phyloP scores from a whole-genome alignment of 495 filamentous ascomycete species.

The Aspergillus sparsus region DNA sequence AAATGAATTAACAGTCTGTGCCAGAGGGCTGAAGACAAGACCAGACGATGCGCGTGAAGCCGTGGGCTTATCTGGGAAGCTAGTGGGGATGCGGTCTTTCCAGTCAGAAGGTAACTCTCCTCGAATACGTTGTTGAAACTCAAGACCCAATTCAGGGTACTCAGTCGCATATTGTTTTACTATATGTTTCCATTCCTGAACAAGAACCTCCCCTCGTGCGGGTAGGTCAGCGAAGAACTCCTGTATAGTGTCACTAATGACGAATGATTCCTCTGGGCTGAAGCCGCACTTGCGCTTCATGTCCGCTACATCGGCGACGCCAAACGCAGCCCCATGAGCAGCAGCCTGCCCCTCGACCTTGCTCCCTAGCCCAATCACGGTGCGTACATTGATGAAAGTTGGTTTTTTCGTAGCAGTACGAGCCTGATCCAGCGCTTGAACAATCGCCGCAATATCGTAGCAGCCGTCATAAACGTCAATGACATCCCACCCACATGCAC shows the following conservation, averaged over 20 bases:
- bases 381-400: conserved; percentile 60
- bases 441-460: conserved; percentile 54
- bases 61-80: conserved; percentile 49
- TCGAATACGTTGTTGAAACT: conserved; percentile 48
- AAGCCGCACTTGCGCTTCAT: conserved; percentile 52
- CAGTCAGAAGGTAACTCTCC: conserved; percentile 50
- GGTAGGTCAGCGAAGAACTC: conserved; percentile 51
- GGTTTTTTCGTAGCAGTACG: conserved; percentile 50
- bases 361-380: conserved; percentile 57
- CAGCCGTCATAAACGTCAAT: conserved; percentile 56
- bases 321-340: conserved; percentile 56
- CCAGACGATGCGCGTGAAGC: conserved; percentile 52
- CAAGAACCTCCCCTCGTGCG: conserved; percentile 40
- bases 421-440: conserved; percentile 48
- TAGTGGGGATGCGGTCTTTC: conserved; percentile 45
- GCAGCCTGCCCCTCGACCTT: conserved; percentile 49
- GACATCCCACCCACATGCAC: conserved; percentile 58
- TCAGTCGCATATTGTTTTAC: conserved; percentile 41
- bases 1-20: conserved; percentile 46
- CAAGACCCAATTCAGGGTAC: conserved; percentile 48
- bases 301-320: conserved; percentile 43
- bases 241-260: conserved; percentile 46
- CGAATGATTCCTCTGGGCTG: conserved; percentile 46
- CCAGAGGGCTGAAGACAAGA: conserved; percentile 53
- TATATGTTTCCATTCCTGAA: conserved; percentile 48